Percentiles rank a stretch among this genome's conserved stretches.
phyloP scores from a whole-genome alignment of 164 flowering plant species.

The Euptelea pleiosperma region DNA sequence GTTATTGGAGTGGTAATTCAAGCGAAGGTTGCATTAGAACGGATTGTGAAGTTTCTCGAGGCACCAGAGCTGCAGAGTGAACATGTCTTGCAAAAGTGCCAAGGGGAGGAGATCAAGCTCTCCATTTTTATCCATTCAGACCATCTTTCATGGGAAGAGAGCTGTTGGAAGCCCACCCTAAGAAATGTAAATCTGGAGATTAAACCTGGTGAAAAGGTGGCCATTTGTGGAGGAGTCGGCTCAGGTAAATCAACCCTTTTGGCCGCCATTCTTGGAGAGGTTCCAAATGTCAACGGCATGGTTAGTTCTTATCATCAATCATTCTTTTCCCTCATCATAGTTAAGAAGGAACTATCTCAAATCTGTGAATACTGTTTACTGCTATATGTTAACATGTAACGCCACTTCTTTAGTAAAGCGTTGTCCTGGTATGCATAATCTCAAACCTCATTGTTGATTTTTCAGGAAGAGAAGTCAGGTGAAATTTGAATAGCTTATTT shows the following conservation, averaged over 20 bases:
- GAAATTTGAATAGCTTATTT: too few species aligned
- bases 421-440: too few species aligned
- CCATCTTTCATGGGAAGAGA: constrained; percentile 44
- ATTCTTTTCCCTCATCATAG: background rate
- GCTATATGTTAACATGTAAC: too few species aligned
- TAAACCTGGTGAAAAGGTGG: constrained; percentile 43
- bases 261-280: constrained; percentile 61
- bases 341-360: background rate
- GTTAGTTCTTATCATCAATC: constrained; percentile 31
- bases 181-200: constrained; percentile 39
- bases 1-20: constrained; percentile 38
- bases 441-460: too few species aligned
- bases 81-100: constrained; percentile 8
- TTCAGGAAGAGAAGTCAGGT: too few species aligned
- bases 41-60: constrained; percentile 49
- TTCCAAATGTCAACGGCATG: constrained; percentile 37
- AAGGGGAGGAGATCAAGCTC: background rate
- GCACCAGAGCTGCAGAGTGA: constrained; percentile 51
- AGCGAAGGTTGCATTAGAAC: constrained; percentile 49
- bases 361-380: too few species aligned
- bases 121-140: constrained; percentile 27
- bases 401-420: too few species aligned
- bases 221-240: constrained; percentile 64
- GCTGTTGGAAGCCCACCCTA: constrained; percentile 30
- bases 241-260: constrained; percentile 64